Evolutionary conservation across 441 rosid species (phyloP), one percentile per base, ranked within the genome.

Genomic region (Pelargonium myrrhifolium): DNA sequence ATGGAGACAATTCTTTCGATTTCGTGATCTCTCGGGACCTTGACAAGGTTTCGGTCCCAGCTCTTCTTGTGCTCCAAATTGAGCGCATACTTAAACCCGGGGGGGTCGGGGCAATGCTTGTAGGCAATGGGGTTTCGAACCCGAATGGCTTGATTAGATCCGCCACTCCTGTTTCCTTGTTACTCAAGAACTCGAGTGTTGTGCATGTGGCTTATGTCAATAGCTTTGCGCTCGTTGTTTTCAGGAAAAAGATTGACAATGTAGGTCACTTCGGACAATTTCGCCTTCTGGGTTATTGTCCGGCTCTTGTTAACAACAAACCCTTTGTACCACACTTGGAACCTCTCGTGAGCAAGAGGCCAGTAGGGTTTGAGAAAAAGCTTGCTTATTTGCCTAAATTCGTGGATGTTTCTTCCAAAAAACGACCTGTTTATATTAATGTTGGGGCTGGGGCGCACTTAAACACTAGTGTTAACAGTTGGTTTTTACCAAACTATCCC

Each of bases 401-500:
- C n/a, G 7, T 80, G 10, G 81, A 89, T 77, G 47, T 79, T 40
- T 63, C 83, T 60, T 67, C 80, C 0, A 78, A 67, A 71, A 87
- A 80, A 69, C 85, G 75, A 40, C 72, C 85, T 62, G 86, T 82
- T 21, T 86, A 86, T 71, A 65, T 87, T 3, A 86, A 83, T 66
- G 83, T 87, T 9, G 92, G 96, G 5, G 83, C 79, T 9, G 92
- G 96, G 5, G 83, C 78, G 72, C 88, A 79, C 73, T 65, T 81
- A 79, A 77, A 81, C 74, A 51, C 78, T 20, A 74, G 72, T 7
- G 80, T 26, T 67, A 61, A 77, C 20, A 75, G 58, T 65, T 86
- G 88, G 90, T 85, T 87, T 81, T 74, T 82, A 53, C 89, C 88
- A 0, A 79, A 78, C 15, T 89, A 89, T 66, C 97, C 94, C 3